phyloP scores from a whole-genome alignment of 2,329 filamentous ascomycete species.

The Diplodia corticola region DNA sequence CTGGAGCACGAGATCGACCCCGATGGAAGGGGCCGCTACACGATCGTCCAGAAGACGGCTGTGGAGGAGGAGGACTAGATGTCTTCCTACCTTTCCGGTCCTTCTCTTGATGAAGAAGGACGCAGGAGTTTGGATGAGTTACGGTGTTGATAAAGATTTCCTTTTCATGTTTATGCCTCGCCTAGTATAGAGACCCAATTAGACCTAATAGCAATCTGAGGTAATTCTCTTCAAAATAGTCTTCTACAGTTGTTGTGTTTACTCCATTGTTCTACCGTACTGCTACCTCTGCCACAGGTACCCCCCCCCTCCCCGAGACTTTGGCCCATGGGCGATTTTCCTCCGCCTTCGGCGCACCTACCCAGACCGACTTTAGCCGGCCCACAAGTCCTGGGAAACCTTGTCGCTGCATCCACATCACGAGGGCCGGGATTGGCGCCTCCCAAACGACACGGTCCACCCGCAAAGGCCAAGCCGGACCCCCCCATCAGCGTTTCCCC shows the following conservation, averaged over 20 bases:
- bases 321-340: neutral
- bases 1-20: conserved; percentile 59
- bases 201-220: conserved; percentile 19
- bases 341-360: conserved; percentile 2
- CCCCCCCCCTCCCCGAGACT: too few species aligned
- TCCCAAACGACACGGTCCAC: conserved; percentile 7
- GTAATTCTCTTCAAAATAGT: conserved; percentile 17
- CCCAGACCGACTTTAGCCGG: conserved; percentile 2
- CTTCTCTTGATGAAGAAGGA: conserved; percentile 14
- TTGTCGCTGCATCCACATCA: conserved; percentile 1
- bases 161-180: conserved; percentile 17
- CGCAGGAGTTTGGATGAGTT: conserved; percentile 22
- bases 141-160: conserved; percentile 19
- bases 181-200: conserved; percentile 20
- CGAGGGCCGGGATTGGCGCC: conserved; percentile 9
- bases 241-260: conserved; percentile 3
- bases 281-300: conserved; percentile 16
- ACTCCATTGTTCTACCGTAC: neutral
- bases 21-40: conserved; percentile 47
- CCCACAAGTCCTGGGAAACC: neutral
- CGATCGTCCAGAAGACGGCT: conserved; percentile 45
- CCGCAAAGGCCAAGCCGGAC: conserved; percentile 1
- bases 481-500: conserved; percentile 5
- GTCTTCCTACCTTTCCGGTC: conserved; percentile 11
- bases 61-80: conserved; percentile 51